Evolutionary conservation across 805 yeast genomes (phyloP).

Genomic region (Pichia sporocuriosa): DNA sequence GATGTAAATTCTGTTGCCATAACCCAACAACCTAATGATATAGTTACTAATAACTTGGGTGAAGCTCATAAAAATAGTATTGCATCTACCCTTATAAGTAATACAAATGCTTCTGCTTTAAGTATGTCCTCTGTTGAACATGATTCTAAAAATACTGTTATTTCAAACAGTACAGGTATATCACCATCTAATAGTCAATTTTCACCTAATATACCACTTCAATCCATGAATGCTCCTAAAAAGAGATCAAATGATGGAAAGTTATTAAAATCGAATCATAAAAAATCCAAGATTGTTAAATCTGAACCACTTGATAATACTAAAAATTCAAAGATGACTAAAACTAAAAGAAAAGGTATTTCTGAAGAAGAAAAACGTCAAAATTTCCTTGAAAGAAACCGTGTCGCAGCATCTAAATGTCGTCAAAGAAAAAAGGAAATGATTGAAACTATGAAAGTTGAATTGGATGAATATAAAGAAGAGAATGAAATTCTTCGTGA

Average conservation of each 20-base stretch:
- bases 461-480: slow-evolving; percentile 58
- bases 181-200: too few relatives aligned
- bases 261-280: too few relatives aligned
- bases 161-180: not conserved
- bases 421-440: slow-evolving; percentile 90
- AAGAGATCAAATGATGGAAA: too few relatives aligned
- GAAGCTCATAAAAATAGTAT: not conserved
- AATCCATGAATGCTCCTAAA: too few relatives aligned
- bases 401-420: slow-evolving; percentile 96
- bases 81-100: not conserved
- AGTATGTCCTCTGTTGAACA: not conserved
- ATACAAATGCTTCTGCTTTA: not conserved
- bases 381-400: slow-evolving; percentile 80
- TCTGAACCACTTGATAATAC: not conserved
- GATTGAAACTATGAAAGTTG: slow-evolving; percentile 75
- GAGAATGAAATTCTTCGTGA: slow-evolving; percentile 62
- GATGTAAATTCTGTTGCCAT: not conserved
- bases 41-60: not conserved
- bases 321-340: not conserved
- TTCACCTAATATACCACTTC: too few relatives aligned
- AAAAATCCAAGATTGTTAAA: not conserved
- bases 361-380: slow-evolving; percentile 67
- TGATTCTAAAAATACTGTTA: not conserved
- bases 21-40: not conserved
- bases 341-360: slow-evolving; percentile 1